Conservation (phyloP, 371 early-diverging fungal species). For the Fennellomyces sp. region DNA sequence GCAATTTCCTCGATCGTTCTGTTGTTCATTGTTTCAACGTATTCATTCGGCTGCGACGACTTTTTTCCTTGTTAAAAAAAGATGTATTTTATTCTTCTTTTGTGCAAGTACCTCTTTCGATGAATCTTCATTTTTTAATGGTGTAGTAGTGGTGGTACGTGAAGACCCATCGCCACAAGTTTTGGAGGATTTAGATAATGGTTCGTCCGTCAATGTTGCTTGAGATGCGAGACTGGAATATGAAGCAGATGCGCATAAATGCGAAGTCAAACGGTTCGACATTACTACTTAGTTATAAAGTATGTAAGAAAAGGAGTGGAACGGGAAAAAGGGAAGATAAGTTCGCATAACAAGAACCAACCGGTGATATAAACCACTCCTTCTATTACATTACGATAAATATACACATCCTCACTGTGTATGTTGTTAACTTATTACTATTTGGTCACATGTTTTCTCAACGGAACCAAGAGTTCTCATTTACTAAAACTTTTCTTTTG, state of each 20-base stretch:
- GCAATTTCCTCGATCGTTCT: not conserved
- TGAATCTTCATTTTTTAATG: not conserved
- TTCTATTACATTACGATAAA: too few relatives aligned
- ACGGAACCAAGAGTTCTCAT: too few relatives aligned
- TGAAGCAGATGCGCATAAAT: constrained; percentile 5
- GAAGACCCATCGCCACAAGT: not conserved
- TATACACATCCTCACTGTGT: too few relatives aligned
- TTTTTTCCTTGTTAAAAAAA: too few relatives aligned
- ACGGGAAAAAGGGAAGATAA: not conserved
- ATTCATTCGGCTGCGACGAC: too few relatives aligned
- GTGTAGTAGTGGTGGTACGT: not conserved
- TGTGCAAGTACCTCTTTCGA: not conserved
- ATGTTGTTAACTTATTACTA: too few relatives aligned
- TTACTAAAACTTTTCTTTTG: too few relatives aligned
- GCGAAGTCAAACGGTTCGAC: not conserved
- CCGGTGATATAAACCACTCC: too few relatives aligned
- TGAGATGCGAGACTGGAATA: constrained; percentile 31
- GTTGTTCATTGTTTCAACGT: too few relatives aligned
- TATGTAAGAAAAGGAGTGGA: not conserved
- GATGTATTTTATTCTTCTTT: not conserved
- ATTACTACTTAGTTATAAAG: not conserved
- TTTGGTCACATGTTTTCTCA: too few relatives aligned
- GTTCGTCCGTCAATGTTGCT: constrained; percentile 30
- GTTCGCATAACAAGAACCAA: not conserved
- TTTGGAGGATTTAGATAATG: not conserved